Evolutionary conservation across 1,284 basidiomycete species (phyloP), one percentile per base, ranked within the genome.

Genomic region (Pseudozyma pruni): DNA sequence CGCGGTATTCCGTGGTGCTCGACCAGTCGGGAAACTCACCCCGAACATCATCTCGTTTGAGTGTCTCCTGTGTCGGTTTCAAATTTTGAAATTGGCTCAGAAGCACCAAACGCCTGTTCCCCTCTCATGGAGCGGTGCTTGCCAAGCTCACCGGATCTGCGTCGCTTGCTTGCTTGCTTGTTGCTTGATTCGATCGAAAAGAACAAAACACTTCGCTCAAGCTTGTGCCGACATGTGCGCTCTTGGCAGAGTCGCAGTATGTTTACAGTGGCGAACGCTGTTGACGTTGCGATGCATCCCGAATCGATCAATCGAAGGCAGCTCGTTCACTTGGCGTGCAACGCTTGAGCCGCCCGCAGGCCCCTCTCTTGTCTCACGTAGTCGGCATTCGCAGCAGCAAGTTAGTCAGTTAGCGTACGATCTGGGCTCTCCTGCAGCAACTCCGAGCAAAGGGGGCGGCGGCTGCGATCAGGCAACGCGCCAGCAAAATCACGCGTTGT

Each of bases 1-100:
- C 25, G 39, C 61, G 61, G 62, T 51, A 54, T 32, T 55, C 55
- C 55, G 62, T 54, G 16, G 55, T 23, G 62, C 55, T 66, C 55
- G 62, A 55, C 62, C 46, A 40, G 31, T 6, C 44, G 46, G 41
- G 29, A 37, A 49, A 38, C 35, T 39, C 43, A 16, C 29, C n/a
- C 40, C 35, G 32, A 17, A 3, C 31, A 8, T 8, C 22, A 17
- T 37, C 10, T 25, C 37, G 17, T 29, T 25, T 8, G 27, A 11
- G 11, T 29, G 27, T 29, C 27, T 11, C 27, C 42, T 22, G 47
- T 49, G 47, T 49, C 39, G 47, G 47, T 49, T 41, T 49, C 47
- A 41, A 38, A 25, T 17, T 32, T 44, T 8, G 16, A 4, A 2
- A 8, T 31, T 42, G 29, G 9, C 19, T 10, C 19, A 29, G n/a